A percentile compares a stretch with the other conserved stretches of the same genome.
Conservation (phyloP, 208 protist genomes). For the Trichomonas tenax region DNA sequence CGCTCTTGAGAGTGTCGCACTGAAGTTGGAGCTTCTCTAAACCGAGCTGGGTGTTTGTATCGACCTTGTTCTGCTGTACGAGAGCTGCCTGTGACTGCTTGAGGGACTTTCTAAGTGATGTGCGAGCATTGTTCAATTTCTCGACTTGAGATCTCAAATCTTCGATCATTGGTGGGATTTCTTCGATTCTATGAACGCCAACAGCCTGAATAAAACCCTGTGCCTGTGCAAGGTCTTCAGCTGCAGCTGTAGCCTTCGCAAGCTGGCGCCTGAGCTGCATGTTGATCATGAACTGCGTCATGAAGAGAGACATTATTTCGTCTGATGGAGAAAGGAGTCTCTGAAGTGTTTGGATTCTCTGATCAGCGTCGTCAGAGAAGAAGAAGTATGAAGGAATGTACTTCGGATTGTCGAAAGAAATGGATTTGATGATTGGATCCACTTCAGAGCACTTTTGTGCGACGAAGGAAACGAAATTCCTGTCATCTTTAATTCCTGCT, state of each 20-base stretch:
- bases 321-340: background rate
- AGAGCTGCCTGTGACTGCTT: background rate
- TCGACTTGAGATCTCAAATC: background rate
- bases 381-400: background rate
- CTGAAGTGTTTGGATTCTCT: background rate
- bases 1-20: background rate
- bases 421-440: background rate
- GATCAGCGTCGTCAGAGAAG: background rate
- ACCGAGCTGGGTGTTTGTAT: background rate
- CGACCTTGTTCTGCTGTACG: background rate
- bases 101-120: background rate
- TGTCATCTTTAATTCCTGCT: background rate
- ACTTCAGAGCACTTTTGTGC: background rate
- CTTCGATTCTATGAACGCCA: background rate
- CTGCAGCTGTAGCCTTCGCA: background rate
- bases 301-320: background rate
- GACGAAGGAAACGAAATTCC: background rate
- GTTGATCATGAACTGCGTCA: background rate
- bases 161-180: background rate
- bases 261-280: background rate
- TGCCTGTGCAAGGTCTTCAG: background rate
- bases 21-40: background rate
- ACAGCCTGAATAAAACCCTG: background rate
- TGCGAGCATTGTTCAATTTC: background rate
- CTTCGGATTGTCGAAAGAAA: background rate